Evolutionary conservation across 2,329 filamentous ascomycete genomes (phyloP).

Genomic region (Sporothrix brasiliensis): DNA sequence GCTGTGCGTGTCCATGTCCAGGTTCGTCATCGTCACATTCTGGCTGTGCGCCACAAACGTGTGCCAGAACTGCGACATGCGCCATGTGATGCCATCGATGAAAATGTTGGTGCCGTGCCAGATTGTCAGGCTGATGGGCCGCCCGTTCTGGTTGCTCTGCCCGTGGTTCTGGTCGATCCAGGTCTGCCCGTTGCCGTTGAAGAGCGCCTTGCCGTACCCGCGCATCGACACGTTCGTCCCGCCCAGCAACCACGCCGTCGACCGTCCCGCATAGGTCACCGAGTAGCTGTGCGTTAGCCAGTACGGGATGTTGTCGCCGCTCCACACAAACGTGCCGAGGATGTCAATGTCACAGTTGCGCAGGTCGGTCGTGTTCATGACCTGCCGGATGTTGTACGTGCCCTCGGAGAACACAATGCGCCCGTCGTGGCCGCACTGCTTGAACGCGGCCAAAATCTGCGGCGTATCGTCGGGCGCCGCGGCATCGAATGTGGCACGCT

Average conservation of each 20-base stretch:
- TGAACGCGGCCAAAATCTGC: constrained; percentile 55
- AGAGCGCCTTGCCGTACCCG: constrained; percentile 53
- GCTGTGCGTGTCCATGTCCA: constrained; percentile 55
- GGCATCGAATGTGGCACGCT: constrained; percentile 36
- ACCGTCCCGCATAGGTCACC: constrained; percentile 55
- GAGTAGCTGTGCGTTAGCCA: constrained; percentile 52
- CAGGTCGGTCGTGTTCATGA: constrained; percentile 54
- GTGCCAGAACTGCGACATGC: constrained; percentile 56
- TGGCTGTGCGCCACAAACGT: constrained; percentile 51
- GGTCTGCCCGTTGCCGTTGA: constrained; percentile 50
- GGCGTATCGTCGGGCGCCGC: constrained; percentile 49
- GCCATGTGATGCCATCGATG: constrained; percentile 50
- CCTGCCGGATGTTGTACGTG: constrained; percentile 52
- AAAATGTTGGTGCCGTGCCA: constrained; percentile 52
- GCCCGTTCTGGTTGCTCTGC: constrained; percentile 48
- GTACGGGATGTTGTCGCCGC: constrained; percentile 48
- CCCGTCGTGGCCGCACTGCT: constrained; percentile 52
- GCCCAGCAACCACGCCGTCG: constrained; percentile 54
- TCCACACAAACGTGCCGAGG: constrained; percentile 51
- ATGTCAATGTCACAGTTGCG: constrained; percentile 53
- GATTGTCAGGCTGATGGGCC: constrained; percentile 51
- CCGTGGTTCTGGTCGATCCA: constrained; percentile 52
- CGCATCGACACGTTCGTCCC: constrained; percentile 53
- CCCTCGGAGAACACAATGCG: constrained; percentile 55
- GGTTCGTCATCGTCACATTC: constrained; percentile 55